Base-by-base conservation (phyloP, 1,284 basidiomycete species). In the Cryptococcus sp. region DNA sequence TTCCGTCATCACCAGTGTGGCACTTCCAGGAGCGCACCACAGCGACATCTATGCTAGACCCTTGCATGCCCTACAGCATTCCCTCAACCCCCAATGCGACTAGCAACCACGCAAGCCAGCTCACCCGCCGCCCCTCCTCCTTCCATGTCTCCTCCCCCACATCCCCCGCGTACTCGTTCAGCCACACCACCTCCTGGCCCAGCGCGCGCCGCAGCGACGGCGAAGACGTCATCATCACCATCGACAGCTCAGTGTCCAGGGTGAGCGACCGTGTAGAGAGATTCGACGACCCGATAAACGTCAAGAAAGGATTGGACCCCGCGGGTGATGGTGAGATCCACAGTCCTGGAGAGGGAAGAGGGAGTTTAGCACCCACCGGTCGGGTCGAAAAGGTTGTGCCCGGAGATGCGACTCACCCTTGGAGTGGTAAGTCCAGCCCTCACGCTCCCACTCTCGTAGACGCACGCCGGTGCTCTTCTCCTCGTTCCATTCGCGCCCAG, bases 381-480 rank as follows among this genome's bases (percentile, higher is more conserved):
- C 21, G 8, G 13, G n/a, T 12, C 21, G 9, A n/a, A 12, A 24
- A 46, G 16, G 16, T 46, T 37, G 39, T 38, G 12, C 12, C 28
- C 5, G 28, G 28, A 33, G 28, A 33, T 9, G 28, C 9, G 42
- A 68, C 67, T 52, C 62, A 91, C 94, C 95, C 83, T 98, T 98
- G 35, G 93, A 90, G 70, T 99, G 95, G 78, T 98, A 99, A 0
- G 95, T 98, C 96, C 96, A 99, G 0, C 87, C 91, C n/a, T 82
- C 77, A 62, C 83, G 84, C 68, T 85, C 83, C 95, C 95, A 98
- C 75, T 98, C 93, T 57, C 81, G 82, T 56, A 98, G 80, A 58
- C 85, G 80, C 20, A 98, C 82, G 0, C 84, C 83, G 18, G 77
- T 71, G 13, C 76, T 57, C 36, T 52, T 47, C 52, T 60, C 59